Evolutionary conservation across 2,329 filamentous ascomycete species (phyloP), one percentile per base, ranked within the genome.

Genomic region (Bipolaris victoriae): DNA sequence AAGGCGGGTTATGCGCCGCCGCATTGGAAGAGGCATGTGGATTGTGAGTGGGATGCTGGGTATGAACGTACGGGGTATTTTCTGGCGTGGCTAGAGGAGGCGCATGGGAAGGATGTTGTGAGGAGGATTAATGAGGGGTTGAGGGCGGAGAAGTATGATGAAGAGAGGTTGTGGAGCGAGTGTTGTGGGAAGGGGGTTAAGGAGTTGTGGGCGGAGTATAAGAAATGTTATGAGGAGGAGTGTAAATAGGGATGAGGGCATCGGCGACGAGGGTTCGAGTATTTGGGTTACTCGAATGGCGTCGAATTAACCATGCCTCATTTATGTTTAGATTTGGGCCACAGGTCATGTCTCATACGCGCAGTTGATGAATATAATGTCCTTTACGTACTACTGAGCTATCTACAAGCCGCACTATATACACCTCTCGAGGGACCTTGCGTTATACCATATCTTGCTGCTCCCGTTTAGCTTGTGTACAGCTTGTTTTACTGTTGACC

Each of bases 21-120:
- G 48, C 93, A 97, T 78, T 98, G 94, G 94, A 88, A 86, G 72
- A 77, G 77, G 40, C 79, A 81, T 22, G 73, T 75, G 3, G 78
- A 81, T 16, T 84, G 84, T 16, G 82, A 84, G n/a, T 97, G 93
- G 93, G 92, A 97, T 75, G 85, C 83, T 37, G 93, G 93, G 0
- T 98, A 98, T 77, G 89, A 97, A 79, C 86, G 90, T 64, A 98
- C 94, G 6, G 95, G 88, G 0, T 98, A 91, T 75, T 98, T 98
- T 67, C 78, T 98, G 49, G 88, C 95, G 52, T 97, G 91, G 79
- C 78, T 98, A 45, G 93, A 97, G 78, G 75, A 80, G 35, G 82
- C 82, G 46, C 90, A 78, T 61, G 82, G 82, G 1, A 62, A 64
- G n/a, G 81, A 82, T 26, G 77, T 78, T 44, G 81, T 84, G 4